Evolutionary conservation across 495 filamentous ascomycete genomes (phyloP), one percentile per base, ranked within the genome.

Genomic region (Lentithecium fluviatile): DNA sequence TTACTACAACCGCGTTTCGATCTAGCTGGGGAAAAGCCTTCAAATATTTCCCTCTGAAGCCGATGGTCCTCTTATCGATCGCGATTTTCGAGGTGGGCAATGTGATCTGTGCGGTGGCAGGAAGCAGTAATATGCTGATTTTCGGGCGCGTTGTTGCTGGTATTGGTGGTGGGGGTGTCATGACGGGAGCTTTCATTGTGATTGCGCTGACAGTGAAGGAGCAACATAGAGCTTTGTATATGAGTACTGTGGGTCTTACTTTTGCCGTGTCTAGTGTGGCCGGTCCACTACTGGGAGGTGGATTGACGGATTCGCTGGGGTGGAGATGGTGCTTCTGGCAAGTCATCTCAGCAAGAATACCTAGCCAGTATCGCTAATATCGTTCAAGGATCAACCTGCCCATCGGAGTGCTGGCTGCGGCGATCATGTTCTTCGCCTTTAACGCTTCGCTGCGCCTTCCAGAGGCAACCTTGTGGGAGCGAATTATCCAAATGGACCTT

Each of bases 131-230:
- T 0, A 82, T 82, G 5, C 76, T 97, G 29, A 96, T 96, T 60
- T 73, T 93, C 56, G 92, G 92, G 10, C 84, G 92, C 23, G 91
- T 93, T 15, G 77, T 96, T 48, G 89, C 91, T 21, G 92, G 92
- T 21, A 64, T 96, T 15, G 92, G 91, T 23, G 81, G 83, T 3
- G 88, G 91, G 0, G 92, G 89, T 40, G 81, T 96, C 49, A 94
- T 93, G 71, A 87, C 87, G 0, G 92, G 92, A 6, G 85, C 86
- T 1, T 80, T 95, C 46, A 82, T 92, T 62, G 95, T 96, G 69
- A 80, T 96, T 17, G 81, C 84, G 36, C 81, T 89, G 67, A 85
- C 83, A 19, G 85, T 93, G 0, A 89, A 89, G 0, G 77, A 94
- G 0, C 73, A 73, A 7, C 81, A 84, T 49, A 79, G 91, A 2